Evolutionary conservation across 208 protist species (phyloP).

Genomic region (Trypanosoma platydactyli): DNA sequence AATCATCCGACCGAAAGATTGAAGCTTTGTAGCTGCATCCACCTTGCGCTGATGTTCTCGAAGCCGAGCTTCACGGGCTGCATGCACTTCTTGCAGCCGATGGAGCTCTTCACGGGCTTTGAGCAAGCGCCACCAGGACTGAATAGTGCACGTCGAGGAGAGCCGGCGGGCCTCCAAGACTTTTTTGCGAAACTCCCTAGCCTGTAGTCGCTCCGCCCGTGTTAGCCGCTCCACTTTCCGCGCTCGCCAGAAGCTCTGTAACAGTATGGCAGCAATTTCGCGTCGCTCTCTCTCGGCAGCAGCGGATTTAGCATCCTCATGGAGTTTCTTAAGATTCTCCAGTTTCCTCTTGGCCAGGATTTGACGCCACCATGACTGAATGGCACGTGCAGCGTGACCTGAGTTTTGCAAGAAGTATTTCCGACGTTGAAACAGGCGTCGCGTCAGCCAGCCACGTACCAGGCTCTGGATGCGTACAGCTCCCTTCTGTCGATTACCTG

Average conservation of each 20-base stretch:
- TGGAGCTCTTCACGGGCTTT: constrained; percentile 25
- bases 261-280: constrained; percentile 47
- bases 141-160: constrained; percentile 26
- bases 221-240: constrained; percentile 28
- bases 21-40: constrained; percentile 62
- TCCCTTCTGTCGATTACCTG: constrained; percentile 36
- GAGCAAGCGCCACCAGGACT: constrained; percentile 38
- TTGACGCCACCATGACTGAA: constrained; percentile 65
- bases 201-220: constrained; percentile 23
- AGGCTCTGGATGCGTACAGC: constrained; percentile 62
- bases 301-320: constrained; percentile 19
- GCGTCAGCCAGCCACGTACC: constrained; percentile 70
- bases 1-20: constrained; percentile 73
- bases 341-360: constrained; percentile 32
- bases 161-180: constrained; percentile 24
- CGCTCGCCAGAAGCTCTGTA: constrained; percentile 69
- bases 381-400: constrained; percentile 28
- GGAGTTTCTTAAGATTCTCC: constrained; percentile 19
- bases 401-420: constrained; percentile 38
- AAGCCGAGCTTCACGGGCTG: constrained; percentile 41
- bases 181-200: constrained; percentile 19
- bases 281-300: constrained; percentile 31
- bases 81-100: constrained; percentile 26
- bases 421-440: constrained; percentile 24
- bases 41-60: constrained; percentile 45